Evolutionary conservation across 306 rosid genomes (phyloP).

Genomic region (Notholithocarpus densiflorus): DNA sequence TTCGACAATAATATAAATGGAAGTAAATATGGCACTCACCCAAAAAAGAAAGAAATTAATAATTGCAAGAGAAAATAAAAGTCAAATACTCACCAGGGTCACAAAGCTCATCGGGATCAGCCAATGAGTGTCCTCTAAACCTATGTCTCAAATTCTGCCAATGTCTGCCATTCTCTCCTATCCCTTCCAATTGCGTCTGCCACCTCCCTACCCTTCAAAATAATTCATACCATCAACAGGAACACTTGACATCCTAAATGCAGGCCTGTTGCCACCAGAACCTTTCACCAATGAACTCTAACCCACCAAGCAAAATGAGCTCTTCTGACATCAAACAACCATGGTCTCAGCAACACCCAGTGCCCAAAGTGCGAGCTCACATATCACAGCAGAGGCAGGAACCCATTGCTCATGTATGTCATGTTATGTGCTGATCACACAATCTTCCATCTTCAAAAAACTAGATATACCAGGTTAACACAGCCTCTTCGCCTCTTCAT

Average conservation of each 20-base stretch:
- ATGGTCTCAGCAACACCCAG: slow-evolving; percentile 95
- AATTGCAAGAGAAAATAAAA: slow-evolving; percentile 13
- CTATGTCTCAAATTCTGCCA: slow-evolving; percentile 96
- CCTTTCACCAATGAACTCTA: slow-evolving; percentile 97
- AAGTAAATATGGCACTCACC: not conserved
- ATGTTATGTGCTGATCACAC: slow-evolving; percentile 82
- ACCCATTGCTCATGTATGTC: slow-evolving; percentile 96
- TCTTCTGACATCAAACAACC: slow-evolving; percentile 98
- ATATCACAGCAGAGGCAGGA: slow-evolving; percentile 82
- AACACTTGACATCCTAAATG: slow-evolving; percentile 94
- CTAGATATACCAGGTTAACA: slow-evolving; percentile 91
- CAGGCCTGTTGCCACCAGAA: slow-evolving; percentile 95
- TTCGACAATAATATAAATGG: not conserved
- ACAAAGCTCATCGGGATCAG: slow-evolving; percentile 99
- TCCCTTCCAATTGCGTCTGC: slow-evolving; percentile 92
- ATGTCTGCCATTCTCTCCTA: slow-evolving; percentile 83
- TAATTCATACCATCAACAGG: slow-evolving; percentile 97
- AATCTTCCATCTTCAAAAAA: slow-evolving; percentile 68
- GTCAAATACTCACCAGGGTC: slow-evolving; percentile 76
- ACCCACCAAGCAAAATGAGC: slow-evolving; percentile 84
- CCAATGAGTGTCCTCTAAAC: slow-evolving; percentile 96
- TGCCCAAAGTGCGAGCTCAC: slow-evolving; percentile 96
- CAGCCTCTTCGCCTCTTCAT: slow-evolving; percentile 74
- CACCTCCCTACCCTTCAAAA: slow-evolving; percentile 95
- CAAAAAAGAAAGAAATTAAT: too few species aligned